Evolutionary conservation across 139 green algal species (phyloP).

Genomic region (Raphidocelis subcapitata): DNA sequence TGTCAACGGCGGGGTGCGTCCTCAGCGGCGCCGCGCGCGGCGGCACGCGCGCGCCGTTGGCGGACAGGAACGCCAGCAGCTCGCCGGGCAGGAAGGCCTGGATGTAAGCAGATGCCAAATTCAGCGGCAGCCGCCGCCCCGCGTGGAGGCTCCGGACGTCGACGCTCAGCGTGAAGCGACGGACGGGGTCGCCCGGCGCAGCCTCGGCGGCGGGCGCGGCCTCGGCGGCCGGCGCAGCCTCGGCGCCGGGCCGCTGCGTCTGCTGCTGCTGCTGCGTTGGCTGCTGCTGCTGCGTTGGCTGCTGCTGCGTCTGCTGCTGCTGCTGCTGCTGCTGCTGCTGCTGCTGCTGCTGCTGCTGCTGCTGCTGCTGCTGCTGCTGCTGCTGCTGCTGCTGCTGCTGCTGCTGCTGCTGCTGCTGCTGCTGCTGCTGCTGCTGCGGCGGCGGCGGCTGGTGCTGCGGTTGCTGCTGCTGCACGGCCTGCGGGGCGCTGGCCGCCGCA

Average conservation of each 20-base stretch:
- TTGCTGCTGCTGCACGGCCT: too few relatives aligned
- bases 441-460: neutral
- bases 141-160: conserved; percentile 54
- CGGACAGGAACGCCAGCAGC: conserved; percentile 21
- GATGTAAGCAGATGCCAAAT: conserved; percentile 37
- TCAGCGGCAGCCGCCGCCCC: conserved; percentile 43
- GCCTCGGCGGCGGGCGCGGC: neutral
- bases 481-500: too few relatives aligned
- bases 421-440: neutral
- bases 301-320: neutral
- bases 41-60: conserved; percentile 18
- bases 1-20: conserved; percentile 46
- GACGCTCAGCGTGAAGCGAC: conserved; percentile 41
- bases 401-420: neutral
- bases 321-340: neutral
- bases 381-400: neutral
- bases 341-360: neutral
- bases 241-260: neutral
- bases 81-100: conserved; percentile 40
- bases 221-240: neutral
- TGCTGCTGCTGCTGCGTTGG: neutral
- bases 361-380: neutral
- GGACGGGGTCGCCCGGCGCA: conserved; percentile 30
- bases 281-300: conserved; percentile 10
- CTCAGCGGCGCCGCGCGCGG: conserved; percentile 35